A percentile compares a stretch with the other conserved stretches of the same genome.
These are phyloP conservation scores for Bocquillonia castaneifolia DNA, from an alignment of 441 rosid genomes.

Conservation along the genomic window DNA sequence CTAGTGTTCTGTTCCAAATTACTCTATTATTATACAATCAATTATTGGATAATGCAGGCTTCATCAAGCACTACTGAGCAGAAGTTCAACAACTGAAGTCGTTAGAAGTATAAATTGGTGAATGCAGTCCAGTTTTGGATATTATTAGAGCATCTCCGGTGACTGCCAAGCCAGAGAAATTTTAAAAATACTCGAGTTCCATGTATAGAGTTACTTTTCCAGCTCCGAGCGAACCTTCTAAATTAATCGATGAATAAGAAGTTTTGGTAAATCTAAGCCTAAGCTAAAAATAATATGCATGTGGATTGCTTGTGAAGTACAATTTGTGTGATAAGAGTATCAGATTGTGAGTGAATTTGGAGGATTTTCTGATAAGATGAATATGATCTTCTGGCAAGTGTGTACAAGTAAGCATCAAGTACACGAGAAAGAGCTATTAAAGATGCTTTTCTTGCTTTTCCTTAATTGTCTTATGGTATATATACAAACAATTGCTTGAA, in stretches of 20 bases:
- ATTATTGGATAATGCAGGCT: constrained; percentile 48
- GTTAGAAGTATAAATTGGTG: not conserved
- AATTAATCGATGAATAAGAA: constrained; percentile 35
- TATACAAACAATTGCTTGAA: not conserved
- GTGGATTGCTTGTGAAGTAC: constrained; percentile 2
- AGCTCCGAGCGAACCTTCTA: constrained; percentile 24
- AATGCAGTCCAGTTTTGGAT: constrained; percentile 25
- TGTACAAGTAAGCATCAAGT: not conserved
- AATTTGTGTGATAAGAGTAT: not conserved
- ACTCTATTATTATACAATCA: not conserved
- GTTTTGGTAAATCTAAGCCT: constrained; percentile 31
- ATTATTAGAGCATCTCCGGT: constrained; percentile 6
- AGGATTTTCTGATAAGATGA: constrained; percentile 26
- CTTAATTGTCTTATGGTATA: not conserved
- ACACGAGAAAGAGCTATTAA: not conserved
- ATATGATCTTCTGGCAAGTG: not conserved
- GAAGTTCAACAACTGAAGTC: constrained; percentile 50
- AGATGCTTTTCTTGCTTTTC: not conserved
- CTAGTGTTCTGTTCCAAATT: not conserved
- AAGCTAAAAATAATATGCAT: constrained; percentile 11
- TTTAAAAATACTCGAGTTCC: constrained; percentile 14
- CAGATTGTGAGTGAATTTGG: constrained; percentile 16
- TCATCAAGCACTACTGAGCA: constrained; percentile 61
- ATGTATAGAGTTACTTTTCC: constrained; percentile 42
- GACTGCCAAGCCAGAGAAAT: constrained; percentile 28